A percentile compares a stretch with the other conserved stretches of the same genome.
Conservation (phyloP, 805 yeast genomes). For the Jamesozyma jinghongensis region DNA sequence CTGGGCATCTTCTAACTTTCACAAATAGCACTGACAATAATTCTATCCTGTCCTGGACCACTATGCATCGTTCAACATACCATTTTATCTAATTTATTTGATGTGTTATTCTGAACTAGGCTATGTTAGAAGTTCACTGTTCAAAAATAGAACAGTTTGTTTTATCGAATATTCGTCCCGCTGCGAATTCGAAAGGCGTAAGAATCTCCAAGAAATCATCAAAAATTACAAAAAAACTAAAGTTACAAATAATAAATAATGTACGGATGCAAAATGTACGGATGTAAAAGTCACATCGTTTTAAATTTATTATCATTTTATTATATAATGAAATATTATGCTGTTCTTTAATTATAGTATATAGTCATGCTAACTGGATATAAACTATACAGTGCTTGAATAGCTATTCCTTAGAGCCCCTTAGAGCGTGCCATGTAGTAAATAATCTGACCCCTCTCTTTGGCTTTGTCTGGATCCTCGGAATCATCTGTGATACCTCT, state of each 20-base stretch:
- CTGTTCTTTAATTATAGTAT: background rate
- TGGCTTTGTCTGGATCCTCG: conserved; percentile 15
- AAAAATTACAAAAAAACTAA: background rate
- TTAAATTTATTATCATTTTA: background rate
- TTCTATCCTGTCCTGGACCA: no score
- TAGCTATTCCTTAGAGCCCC: conserved; percentile 10
- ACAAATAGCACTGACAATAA: no score
- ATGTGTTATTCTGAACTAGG: no score
- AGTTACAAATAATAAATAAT: background rate
- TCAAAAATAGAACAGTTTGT: no score
- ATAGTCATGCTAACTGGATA: background rate
- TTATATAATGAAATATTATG: background rate
- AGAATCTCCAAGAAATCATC: background rate
- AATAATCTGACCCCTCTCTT: conserved; percentile 54
- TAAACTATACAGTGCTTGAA: background rate
- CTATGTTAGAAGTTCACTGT: no score
- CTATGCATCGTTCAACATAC: no score
- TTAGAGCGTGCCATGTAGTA: conserved; percentile 42
- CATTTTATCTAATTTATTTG: no score
- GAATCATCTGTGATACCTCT: conserved; percentile 29
- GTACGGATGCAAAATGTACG: background rate
- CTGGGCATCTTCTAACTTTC: no score
- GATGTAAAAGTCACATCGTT: background rate
- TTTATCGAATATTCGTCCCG: no score
- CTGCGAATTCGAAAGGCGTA: no score